Conservation (phyloP, 768 basidiomycete species). For the Auricularia sp. region DNA sequence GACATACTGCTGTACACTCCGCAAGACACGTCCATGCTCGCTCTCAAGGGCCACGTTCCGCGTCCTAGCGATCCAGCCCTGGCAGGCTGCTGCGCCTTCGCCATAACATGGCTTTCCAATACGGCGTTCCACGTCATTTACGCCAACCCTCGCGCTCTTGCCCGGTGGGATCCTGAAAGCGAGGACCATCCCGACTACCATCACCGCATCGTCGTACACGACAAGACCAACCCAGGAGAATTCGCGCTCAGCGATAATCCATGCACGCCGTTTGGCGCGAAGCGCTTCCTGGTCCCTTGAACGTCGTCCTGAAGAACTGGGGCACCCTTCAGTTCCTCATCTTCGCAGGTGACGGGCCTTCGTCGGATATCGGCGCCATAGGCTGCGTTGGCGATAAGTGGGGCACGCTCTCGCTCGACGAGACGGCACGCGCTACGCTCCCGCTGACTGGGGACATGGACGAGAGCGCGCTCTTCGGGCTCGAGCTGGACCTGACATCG, state of each 20-base stretch:
- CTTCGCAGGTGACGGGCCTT: slow-evolving; percentile 40
- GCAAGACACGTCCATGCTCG: slow-evolving; percentile 32
- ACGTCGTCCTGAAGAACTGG: slow-evolving; percentile 33
- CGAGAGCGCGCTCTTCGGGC: slow-evolving; percentile 57
- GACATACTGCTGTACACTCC: slow-evolving; percentile 62
- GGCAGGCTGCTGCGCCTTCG: slow-evolving; percentile 36
- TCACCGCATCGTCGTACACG: slow-evolving; percentile 33
- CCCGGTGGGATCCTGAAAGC: background rate
- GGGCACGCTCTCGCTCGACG: slow-evolving; percentile 38
- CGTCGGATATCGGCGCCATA: slow-evolving; percentile 40
- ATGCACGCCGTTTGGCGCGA: slow-evolving; percentile 34
- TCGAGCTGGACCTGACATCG: slow-evolving; percentile 59
- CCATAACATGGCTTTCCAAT: slow-evolving; percentile 58
- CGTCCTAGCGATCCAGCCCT: slow-evolving; percentile 38
- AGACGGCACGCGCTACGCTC: slow-evolving; percentile 44
- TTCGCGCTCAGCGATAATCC: slow-evolving; percentile 28
- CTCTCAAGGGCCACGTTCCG: slow-evolving; percentile 47
- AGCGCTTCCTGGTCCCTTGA: slow-evolving; percentile 35
- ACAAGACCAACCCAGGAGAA: slow-evolving; percentile 33
- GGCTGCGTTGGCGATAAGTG: slow-evolving; percentile 32
- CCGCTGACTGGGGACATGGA: slow-evolving; percentile 61
- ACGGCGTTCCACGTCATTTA: slow-evolving; percentile 62
- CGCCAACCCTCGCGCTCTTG: slow-evolving; percentile 29
- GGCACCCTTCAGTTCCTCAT: slow-evolving; percentile 33
- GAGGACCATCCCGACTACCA: slow-evolving; percentile 14